Conservation (phyloP, 257 asterid species). For the Misopates orontium region DNA sequence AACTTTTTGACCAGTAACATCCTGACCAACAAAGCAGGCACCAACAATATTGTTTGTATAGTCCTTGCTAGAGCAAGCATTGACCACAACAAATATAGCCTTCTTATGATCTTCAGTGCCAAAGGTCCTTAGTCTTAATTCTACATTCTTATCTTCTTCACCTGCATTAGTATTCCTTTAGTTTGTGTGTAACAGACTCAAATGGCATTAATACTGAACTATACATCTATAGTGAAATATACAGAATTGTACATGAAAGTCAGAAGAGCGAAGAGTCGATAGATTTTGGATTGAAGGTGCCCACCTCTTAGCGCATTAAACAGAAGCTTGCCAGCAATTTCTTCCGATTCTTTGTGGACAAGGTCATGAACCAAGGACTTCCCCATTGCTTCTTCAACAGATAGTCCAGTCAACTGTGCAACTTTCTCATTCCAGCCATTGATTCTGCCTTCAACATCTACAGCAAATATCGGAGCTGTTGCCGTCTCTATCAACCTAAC, state of each 20-base stretch:
- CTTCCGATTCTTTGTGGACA: conserved; percentile 50
- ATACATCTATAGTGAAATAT: background rate
- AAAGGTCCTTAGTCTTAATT: conserved; percentile 66
- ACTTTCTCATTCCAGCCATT: conserved; percentile 74
- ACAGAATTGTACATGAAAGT: conserved; percentile 9
- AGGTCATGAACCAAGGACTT: conserved; percentile 57
- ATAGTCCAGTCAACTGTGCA: conserved; percentile 53
- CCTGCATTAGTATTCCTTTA: conserved; percentile 33
- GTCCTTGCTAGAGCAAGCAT: conserved; percentile 96
- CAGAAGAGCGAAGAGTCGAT: background rate
- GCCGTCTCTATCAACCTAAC: conserved; percentile 72
- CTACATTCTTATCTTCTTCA: conserved; percentile 78
- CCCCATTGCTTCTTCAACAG: conserved; percentile 60
- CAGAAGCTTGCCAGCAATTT: conserved; percentile 45
- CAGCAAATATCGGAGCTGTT: conserved; percentile 74
- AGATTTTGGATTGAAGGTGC: conserved; percentile 9
- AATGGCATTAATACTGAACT: conserved; percentile 9
- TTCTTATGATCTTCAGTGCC: conserved; percentile 48
- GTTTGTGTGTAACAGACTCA: conserved; percentile 5
- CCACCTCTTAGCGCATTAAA: conserved; percentile 66
- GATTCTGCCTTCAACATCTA: conserved; percentile 48
- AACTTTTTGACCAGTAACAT: conserved; percentile 75
- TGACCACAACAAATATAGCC: conserved; percentile 75
- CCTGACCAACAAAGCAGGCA: conserved; percentile 92
- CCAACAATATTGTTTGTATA: conserved; percentile 71